Base-by-base conservation (phyloP, 108 stramenopile species). In the Skeletonema marinoi region DNA sequence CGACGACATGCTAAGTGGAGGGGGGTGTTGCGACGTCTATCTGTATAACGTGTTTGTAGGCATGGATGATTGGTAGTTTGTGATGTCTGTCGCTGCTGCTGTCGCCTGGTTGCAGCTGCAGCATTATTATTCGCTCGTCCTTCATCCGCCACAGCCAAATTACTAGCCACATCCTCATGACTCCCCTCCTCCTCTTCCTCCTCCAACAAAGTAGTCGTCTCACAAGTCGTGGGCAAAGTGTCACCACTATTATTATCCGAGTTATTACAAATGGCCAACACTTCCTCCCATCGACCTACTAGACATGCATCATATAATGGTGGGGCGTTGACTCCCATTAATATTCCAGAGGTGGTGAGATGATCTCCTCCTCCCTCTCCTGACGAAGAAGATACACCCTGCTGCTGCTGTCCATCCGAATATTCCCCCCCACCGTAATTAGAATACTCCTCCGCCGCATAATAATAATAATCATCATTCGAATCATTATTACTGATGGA, bases 1-100 rank as follows among this genome's bases (percentile, higher is more conserved):
- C 87, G 80, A 32, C 87, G 84, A 63, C 87, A 87, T 48, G 79
- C 76, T 33, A 87, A 33, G 35, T 87, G 87, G 39, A 87, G 87
- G 62, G 87, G 82, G 6, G 81, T 87, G 65, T 87, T 87, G 44
- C 72, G 66, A 29, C 86, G 75, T 50, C 80, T 68, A 70, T 87
- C 86, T 17, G 70, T 30, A 59, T 84, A 84, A 11, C 71, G 29
- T 33, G 72, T 70, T 70, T 82, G 81, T 2, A 72, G 74, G 48
- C 51, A 32, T 35, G 46, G 65, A n/a, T 64, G 63, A 39, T 9
- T 29, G 7, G 33, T 42, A 3, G 63, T 9, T 38, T 17, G 17
- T 25, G 54, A 21, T 54, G 25, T 4, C n/a, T 16, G 17, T 50
- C 17, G 48, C 48, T 17, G 48, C 13, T 56, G 54, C n/a, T 56